Conservation (phyloP, 2,329 filamentous ascomycete genomes). For the Exserohilum rostratum region DNA sequence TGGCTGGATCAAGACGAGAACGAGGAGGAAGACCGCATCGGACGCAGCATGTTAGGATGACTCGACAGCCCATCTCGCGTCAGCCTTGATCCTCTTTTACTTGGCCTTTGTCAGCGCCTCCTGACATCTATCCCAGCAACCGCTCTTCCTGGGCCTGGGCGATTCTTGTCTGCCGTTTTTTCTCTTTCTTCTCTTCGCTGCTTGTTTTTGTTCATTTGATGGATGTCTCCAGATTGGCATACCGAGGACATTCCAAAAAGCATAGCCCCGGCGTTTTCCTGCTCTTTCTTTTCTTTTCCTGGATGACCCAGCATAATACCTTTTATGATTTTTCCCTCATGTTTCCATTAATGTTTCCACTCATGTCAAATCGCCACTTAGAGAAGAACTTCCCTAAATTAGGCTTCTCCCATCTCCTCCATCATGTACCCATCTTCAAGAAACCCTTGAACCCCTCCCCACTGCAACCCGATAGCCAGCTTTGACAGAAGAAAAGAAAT, state of each 20-base stretch:
- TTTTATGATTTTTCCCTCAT: neutral
- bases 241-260: conserved; percentile 7
- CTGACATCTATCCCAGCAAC: too few relatives aligned
- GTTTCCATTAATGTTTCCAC: too few relatives aligned
- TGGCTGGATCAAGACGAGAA: conserved; percentile 13
- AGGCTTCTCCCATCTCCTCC: too few relatives aligned
- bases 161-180: neutral
- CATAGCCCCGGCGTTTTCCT: conserved; percentile 10
- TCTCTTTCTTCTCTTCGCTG: neutral
- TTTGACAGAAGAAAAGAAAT: too few relatives aligned
- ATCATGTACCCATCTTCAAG: too few relatives aligned
- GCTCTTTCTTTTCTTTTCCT: neutral
- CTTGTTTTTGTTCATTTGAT: neutral
- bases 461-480: too few relatives aligned
- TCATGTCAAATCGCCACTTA: too few relatives aligned
- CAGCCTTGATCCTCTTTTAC: conserved; percentile 1
- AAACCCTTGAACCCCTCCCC: too few relatives aligned
- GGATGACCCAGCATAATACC: neutral
- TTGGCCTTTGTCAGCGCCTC: neutral
- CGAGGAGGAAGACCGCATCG: conserved; percentile 14
- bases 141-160: too few relatives aligned
- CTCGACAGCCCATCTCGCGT: conserved; percentile 5
- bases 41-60: conserved; percentile 20
- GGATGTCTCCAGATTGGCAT: conserved; percentile 11
- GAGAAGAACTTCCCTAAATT: too few relatives aligned